These are phyloP conservation scores for Salix purpurea DNA, from an alignment of 345 rosid species.

Conservation along the genomic window DNA sequence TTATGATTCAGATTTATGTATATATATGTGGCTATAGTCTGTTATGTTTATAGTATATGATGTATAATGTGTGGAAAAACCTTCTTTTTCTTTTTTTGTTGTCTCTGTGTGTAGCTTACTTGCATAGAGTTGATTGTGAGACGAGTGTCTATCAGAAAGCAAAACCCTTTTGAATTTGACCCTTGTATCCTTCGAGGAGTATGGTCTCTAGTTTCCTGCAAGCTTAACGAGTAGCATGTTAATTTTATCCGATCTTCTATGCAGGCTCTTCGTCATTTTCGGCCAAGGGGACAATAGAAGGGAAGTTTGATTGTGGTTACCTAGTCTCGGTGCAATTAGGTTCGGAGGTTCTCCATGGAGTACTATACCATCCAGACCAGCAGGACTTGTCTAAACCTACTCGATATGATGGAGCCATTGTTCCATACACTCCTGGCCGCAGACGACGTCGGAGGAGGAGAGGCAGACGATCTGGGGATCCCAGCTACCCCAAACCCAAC, in stretches of 20 bases:
- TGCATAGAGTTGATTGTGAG: neutral
- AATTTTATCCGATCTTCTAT: neutral
- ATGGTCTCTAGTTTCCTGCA: no score
- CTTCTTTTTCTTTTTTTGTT: neutral
- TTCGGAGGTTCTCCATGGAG: conserved; percentile 73
- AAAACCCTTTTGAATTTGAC: no score
- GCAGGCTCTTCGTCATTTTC: conserved; percentile 37
- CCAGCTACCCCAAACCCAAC: conserved; percentile 84
- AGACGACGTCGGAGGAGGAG: conserved; percentile 41
- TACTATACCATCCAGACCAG: conserved; percentile 67
- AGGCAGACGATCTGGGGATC: conserved; percentile 67
- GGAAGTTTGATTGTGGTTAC: conserved; percentile 88
- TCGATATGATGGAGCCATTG: conserved; percentile 22
- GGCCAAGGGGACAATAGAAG: conserved; percentile 71
- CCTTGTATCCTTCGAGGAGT: no score
- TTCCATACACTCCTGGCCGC: conserved; percentile 24
- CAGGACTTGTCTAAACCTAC: conserved; percentile 18
- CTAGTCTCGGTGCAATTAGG: conserved; percentile 69
- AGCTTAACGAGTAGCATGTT: neutral
- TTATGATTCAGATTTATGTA: conserved; percentile 3
- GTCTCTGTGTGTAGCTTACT: conserved; percentile 1
- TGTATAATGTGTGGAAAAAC: neutral
- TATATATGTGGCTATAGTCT: conserved; percentile 20
- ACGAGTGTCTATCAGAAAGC: neutral
- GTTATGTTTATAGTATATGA: conserved; percentile 5